Base-by-base conservation (phyloP, 2,329 filamentous ascomycete species). In the Talaromyces sp. region DNA sequence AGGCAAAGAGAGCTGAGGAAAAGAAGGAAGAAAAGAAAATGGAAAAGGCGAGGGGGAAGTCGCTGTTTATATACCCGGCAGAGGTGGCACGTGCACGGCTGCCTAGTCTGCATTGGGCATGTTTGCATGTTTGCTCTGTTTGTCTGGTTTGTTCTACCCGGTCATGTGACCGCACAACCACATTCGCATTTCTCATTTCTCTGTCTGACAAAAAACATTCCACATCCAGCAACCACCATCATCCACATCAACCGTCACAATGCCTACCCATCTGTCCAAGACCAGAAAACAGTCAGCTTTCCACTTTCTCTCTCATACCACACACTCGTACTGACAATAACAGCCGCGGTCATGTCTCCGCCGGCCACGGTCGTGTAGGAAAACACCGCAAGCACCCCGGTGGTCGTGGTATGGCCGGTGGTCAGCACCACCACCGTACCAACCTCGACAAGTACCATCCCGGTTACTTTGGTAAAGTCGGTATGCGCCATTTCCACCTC, bases 381-480 rank as follows among this genome's bases (percentile, higher is more conserved):
- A 97, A 97, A 89, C 92, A 97, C 89, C 85, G 94, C 77, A 97
- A 99, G 88, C 83, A 86, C 73, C 85, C 85, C 74, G 85, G 85
- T 84, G 85, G 84, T 83, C 84, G 85, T 75, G 85, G 85, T 87
- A 89, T 89, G 81, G 94, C 94, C 78, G 93, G 94, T 95, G 93
- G 92, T 86, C 91, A 60, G 83, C 94, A 99, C 84, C 94, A 99
- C 83, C 91, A 95, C 87, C 81, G 90, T 69, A 95, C 90, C 75
- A 96, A 95, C 83, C 81, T 91, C 73, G 88, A 90, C 79, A 92
- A 93, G 81, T 91, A 93, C 87, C 90, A 96, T 77, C 91, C 93
- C 64, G 94, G 94, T 91, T 97, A 97, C 89, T 97, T 97, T 81
- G 91, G 91, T 81, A 96, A 96, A 84, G 89, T 93, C 70, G 89